Conservation (phyloP, 495 filamentous ascomycete species). For the Beverwykella pulmonaria region DNA sequence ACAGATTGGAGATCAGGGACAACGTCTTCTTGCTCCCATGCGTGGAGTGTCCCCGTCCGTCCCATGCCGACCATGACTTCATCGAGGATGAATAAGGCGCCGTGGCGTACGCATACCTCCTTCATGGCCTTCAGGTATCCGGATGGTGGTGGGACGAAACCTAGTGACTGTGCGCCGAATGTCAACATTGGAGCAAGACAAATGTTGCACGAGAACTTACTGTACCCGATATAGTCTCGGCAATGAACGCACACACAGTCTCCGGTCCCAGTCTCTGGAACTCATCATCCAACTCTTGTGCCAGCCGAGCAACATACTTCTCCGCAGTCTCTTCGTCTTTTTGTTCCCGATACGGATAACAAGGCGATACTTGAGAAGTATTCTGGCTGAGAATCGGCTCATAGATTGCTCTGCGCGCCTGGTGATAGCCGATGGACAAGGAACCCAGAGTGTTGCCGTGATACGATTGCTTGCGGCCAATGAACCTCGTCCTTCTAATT, state of each 20-base stretch:
- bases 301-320: constrained; percentile 59
- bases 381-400: constrained; percentile 65
- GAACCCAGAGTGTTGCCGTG: constrained; percentile 42
- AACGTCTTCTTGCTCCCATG: constrained; percentile 49
- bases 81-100: constrained; percentile 70
- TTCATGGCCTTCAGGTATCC: constrained; percentile 69
- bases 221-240: constrained; percentile 68
- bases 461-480: constrained; percentile 38
- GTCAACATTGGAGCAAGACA: neutral
- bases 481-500: constrained; percentile 41
- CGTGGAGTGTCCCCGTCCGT: constrained; percentile 46
- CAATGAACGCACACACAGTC: constrained; percentile 75
- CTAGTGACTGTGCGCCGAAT: constrained; percentile 53
- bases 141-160: constrained; percentile 63
- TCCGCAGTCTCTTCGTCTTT: constrained; percentile 42
- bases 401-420: constrained; percentile 19
- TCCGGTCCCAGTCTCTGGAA: constrained; percentile 71
- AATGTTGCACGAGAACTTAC: constrained; percentile 29
- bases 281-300: constrained; percentile 70
- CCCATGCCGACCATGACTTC: constrained; percentile 73
- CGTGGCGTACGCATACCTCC: constrained; percentile 64
- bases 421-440: constrained; percentile 39
- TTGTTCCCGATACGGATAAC: constrained; percentile 63
- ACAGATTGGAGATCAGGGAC: constrained; percentile 50
- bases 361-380: constrained; percentile 62